Conservation (phyloP, 2,329 filamentous ascomycete species). For the Colletotrichum costaricense region DNA sequence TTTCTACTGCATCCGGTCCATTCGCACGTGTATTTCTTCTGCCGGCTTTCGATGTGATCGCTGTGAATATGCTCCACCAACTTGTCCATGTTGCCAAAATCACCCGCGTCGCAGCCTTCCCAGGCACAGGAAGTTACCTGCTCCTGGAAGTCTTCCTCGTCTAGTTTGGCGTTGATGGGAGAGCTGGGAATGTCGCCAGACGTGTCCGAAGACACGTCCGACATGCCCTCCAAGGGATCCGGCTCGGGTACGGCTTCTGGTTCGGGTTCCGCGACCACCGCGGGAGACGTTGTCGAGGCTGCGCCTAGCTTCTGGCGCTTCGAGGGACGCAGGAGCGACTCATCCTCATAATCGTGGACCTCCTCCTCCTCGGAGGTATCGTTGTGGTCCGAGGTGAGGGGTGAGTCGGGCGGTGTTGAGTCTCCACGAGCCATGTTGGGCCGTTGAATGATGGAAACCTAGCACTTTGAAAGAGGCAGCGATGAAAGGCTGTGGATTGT, state of each 20-base stretch:
- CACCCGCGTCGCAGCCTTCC: conserved; percentile 78
- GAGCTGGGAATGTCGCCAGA: conserved; percentile 85
- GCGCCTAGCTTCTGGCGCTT: conserved; percentile 51
- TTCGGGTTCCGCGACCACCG: conserved; percentile 44
- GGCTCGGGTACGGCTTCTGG: conserved; percentile 50
- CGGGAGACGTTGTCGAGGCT: conserved; percentile 56
- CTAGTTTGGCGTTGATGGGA: conserved; percentile 72
- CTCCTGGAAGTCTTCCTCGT: conserved; percentile 81
- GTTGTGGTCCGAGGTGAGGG: conserved; percentile 35
- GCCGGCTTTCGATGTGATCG: conserved; percentile 91
- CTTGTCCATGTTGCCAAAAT: conserved; percentile 83
- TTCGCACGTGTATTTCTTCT: conserved; percentile 98
- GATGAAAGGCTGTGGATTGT: conserved; percentile 2
- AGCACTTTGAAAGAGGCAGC: conserved; percentile 18
- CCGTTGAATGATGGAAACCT: conserved; percentile 8
- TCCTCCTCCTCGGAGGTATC: conserved; percentile 37
- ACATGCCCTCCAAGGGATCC: conserved; percentile 67
- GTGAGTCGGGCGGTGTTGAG: conserved; percentile 33
- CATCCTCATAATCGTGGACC: conserved; percentile 40
- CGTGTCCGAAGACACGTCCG: conserved; percentile 89
- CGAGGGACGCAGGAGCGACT: conserved; percentile 43
- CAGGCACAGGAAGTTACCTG: conserved; percentile 84
- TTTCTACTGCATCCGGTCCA: conserved; percentile 92
- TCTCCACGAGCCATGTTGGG: conserved; percentile 29
- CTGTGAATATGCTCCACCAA: conserved; percentile 89